Conservation (phyloP, 2,329 filamentous ascomycete species). For the Tolypocladium paradoxum region DNA sequence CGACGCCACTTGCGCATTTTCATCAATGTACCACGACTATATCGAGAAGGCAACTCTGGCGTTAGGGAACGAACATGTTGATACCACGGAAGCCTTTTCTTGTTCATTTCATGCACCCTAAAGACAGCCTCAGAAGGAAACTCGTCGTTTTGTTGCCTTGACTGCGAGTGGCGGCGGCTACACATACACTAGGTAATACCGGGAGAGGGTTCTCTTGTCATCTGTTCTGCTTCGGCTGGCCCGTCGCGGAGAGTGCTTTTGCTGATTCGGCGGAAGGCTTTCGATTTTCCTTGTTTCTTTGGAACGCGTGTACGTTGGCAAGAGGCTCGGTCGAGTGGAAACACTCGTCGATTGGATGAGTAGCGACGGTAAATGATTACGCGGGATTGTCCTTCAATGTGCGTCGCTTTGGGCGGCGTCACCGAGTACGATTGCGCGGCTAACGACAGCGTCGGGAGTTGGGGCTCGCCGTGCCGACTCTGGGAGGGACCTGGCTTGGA, state of each 20-base stretch:
- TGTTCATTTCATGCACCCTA: slow-evolving; percentile 12
- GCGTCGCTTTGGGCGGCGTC: background rate
- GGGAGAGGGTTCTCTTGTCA: slow-evolving; percentile 2
- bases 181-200: slow-evolving; percentile 13
- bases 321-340: background rate
- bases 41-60: slow-evolving; percentile 19
- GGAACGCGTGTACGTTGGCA: slow-evolving; percentile 3
- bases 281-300: background rate
- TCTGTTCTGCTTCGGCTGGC: slow-evolving; percentile 22
- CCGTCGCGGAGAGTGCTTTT: slow-evolving; percentile 12
- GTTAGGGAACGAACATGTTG: slow-evolving; percentile 23
- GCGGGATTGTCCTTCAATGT: background rate
- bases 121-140: slow-evolving; percentile 10
- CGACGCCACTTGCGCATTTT: slow-evolving; percentile 11
- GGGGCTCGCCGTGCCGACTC: background rate
- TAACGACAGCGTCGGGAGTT: background rate
- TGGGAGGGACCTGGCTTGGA: background rate
- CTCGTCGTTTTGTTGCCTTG: slow-evolving; percentile 11
- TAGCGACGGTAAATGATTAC: background rate
- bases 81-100: slow-evolving; percentile 26
- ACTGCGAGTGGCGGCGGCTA: slow-evolving; percentile 5
- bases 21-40: slow-evolving; percentile 22
- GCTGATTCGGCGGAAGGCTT: background rate
- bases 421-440: background rate
- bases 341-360: slow-evolving; percentile 1